phyloP scores from a whole-genome alignment of 2,329 filamentous ascomycete species.

The Alternaria dauci region DNA sequence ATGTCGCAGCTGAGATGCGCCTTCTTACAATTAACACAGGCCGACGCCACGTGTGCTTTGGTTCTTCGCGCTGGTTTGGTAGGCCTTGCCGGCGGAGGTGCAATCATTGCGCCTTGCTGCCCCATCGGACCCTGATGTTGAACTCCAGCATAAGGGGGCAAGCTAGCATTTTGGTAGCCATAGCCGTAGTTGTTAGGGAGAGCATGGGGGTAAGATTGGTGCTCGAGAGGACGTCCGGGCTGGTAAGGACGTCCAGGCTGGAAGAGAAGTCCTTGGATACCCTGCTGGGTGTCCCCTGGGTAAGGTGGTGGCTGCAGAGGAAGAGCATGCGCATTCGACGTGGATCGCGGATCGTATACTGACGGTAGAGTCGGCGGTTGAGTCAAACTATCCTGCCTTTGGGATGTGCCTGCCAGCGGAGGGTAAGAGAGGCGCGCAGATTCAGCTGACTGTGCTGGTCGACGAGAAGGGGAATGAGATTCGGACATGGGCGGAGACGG shows the following conservation, averaged over 20 bases:
- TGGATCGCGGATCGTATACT: constrained; percentile 37
- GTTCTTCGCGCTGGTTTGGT: constrained; percentile 57
- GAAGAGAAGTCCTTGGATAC: constrained; percentile 36
- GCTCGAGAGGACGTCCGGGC: constrained; percentile 34
- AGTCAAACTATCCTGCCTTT: constrained; percentile 36
- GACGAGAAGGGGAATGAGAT: constrained; percentile 55
- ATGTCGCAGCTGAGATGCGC: constrained; percentile 75
- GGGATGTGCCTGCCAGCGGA: constrained; percentile 31
- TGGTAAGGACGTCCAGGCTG: constrained; percentile 32
- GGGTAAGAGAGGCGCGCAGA: constrained; percentile 41
- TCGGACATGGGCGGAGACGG: constrained; percentile 63
- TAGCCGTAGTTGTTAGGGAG: constrained; percentile 41
- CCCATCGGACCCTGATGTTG: constrained; percentile 43
- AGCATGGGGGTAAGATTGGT: constrained; percentile 36
- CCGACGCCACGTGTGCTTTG: constrained; percentile 83
- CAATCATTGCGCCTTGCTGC: constrained; percentile 44
- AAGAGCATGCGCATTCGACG: constrained; percentile 27
- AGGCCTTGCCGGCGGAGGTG: constrained; percentile 41
- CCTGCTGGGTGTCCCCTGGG: constrained; percentile 39
- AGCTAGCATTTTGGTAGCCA: constrained; percentile 35
- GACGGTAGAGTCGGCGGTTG: constrained; percentile 37
- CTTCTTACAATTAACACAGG: constrained; percentile 85
- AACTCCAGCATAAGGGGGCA: constrained; percentile 36
- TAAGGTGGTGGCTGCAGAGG: constrained; percentile 41
- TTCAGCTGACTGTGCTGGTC: constrained; percentile 47